Percentiles rank a stretch among this genome's conserved stretches.
Conservation (phyloP, 1,284 basidiomycete genomes). For the Tilletia walkeri region DNA sequence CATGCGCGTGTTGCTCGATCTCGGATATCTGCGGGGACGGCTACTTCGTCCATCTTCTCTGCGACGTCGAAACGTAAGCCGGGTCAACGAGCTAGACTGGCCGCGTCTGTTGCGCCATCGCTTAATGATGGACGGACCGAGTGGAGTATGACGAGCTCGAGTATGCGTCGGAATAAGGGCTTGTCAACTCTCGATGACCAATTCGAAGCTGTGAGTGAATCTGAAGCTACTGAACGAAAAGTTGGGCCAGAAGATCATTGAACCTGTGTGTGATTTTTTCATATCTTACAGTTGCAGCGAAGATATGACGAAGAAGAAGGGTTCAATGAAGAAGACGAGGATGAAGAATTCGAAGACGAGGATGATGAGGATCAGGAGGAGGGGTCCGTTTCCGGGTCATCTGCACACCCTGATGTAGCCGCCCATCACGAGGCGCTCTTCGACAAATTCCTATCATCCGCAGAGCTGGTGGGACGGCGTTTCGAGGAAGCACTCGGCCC, state of each 20-base stretch:
- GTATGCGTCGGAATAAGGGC: conserved; percentile 88
- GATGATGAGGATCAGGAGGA: conserved; percentile 63
- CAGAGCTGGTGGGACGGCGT: conserved; percentile 3
- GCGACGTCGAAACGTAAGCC: conserved; percentile 14
- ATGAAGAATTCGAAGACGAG: conserved; percentile 71
- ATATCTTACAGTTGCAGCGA: not conserved
- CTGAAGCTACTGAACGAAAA: not conserved
- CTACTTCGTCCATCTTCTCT: conserved; percentile 15
- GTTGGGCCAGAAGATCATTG: not conserved
- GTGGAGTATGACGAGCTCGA: conserved; percentile 81
- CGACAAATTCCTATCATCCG: conserved; percentile 74
- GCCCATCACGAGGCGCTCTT: conserved; percentile 68
- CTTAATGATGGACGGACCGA: conserved; percentile 34
- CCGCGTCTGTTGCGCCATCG: not conserved
- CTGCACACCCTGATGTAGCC: conserved; percentile 72
- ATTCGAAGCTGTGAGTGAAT: conserved; percentile 77
- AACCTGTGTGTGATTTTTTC: not conserved
- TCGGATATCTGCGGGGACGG: not conserved
- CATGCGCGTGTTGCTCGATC: conserved; percentile 37
- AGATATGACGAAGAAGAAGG: conserved; percentile 61
- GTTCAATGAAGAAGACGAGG: conserved; percentile 71
- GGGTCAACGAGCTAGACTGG: conserved; percentile 8
- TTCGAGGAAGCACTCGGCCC: not conserved
- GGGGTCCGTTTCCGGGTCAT: conserved; percentile 56
- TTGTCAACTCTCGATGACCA: conserved; percentile 84